These are phyloP conservation scores for Solanum megistacrolobum DNA, from an alignment of 257 asterid genomes.

Conservation along the genomic window DNA sequence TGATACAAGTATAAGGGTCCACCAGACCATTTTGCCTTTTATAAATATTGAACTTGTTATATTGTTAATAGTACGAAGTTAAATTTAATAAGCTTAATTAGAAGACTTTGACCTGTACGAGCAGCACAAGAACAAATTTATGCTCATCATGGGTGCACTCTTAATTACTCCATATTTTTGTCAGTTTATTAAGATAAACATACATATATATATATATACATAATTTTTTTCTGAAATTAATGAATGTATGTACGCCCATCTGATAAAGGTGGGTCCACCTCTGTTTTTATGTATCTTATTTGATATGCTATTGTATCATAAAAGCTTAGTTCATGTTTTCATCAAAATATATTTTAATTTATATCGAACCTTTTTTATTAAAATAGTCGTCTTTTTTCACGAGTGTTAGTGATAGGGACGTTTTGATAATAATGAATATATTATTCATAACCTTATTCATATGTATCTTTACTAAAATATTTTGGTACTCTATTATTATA, in stretches of 20 bases:
- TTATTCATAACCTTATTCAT: not conserved
- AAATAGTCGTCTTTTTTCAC: not conserved
- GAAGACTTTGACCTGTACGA: too few species aligned
- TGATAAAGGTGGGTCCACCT: not conserved
- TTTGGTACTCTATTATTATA: not conserved
- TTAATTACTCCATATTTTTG: too few species aligned
- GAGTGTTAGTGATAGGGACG: not conserved
- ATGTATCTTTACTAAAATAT: not conserved
- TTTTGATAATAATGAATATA: not conserved
- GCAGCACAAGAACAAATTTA: too few species aligned
- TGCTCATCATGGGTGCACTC: too few species aligned
- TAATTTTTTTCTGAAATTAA: too few species aligned
- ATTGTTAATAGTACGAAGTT: not conserved
- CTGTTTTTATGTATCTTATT: not conserved
- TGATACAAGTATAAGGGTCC: too few species aligned
- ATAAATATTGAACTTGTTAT: not conserved
- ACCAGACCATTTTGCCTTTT: too few species aligned
- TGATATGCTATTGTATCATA: not conserved
- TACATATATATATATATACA: too few species aligned
- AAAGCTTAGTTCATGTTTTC: not conserved
- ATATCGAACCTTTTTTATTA: not conserved
- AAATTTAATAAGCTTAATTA: not conserved
- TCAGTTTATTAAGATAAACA: too few species aligned
- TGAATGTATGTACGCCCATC: accelerated
- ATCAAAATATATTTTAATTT: not conserved